Conservation (phyloP, 805 yeast genomes). For the Ogataea trehalophila region DNA sequence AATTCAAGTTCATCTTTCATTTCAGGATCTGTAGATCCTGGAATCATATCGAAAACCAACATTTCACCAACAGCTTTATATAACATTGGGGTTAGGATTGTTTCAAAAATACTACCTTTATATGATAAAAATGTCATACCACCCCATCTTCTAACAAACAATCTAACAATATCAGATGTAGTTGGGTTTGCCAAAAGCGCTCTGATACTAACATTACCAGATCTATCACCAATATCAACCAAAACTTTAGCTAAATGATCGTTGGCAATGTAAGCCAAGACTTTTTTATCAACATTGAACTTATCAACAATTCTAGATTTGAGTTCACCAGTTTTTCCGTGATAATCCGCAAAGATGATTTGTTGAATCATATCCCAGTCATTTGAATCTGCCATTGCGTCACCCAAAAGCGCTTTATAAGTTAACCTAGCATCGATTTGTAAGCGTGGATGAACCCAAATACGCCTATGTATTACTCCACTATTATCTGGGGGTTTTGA, state of each 20-base stretch:
- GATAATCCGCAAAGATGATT: constrained; percentile 27
- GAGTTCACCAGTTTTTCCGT: constrained; percentile 4
- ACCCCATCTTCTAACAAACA: constrained; percentile 21
- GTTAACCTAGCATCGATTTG: constrained; percentile 29
- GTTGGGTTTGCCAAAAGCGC: constrained; percentile 14
- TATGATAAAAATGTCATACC: constrained; percentile 17
- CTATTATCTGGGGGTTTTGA: background rate
- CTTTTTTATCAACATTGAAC: constrained; percentile 6
- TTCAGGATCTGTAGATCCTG: constrained; percentile 1
- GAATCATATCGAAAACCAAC: constrained; percentile 6
- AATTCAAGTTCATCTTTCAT: constrained; percentile 7
- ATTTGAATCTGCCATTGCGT: constrained; percentile 14
- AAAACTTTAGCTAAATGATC: constrained; percentile 12
- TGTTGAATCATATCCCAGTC: constrained; percentile 19
- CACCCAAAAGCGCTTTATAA: constrained; percentile 22
- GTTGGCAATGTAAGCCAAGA: background rate
- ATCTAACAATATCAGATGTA: constrained; percentile 19
- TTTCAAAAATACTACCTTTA: constrained; percentile 22
- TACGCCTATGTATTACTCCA: constrained; percentile 19
- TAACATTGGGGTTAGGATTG: constrained; percentile 20
- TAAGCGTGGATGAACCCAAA: constrained; percentile 33
- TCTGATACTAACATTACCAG: constrained; percentile 9
- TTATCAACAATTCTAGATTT: constrained; percentile 23
- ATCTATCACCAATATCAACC: constrained; percentile 13
- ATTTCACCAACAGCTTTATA: constrained; percentile 25